Evolutionary conservation across 768 basidiomycete genomes (phyloP), one percentile per base, ranked within the genome.

Genomic region (Tubosaeta brunneosetosa): DNA sequence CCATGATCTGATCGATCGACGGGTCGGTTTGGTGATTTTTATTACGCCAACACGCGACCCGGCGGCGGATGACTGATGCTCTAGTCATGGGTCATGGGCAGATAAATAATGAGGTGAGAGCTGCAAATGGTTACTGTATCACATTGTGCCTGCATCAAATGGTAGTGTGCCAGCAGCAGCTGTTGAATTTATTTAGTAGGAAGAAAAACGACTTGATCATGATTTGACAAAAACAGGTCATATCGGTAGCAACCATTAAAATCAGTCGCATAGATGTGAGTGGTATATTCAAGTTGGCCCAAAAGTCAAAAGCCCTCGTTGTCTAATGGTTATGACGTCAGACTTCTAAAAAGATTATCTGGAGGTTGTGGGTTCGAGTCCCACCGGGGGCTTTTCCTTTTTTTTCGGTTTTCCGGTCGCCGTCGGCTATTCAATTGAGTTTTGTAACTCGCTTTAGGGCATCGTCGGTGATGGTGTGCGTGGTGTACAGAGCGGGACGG

Each of bases 281-380:
- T 43, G 48, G 47, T n/a, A 38, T 6, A n/a, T 49, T 40, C 22
- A 43, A n/a, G 29, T 6, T 4, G 1, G 2, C 0, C 0, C 2
- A 6, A 9, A 11, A 0, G 34, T n/a, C 4, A 27, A 44, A 63
- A 57, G 85, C 85, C 84, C 85, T 77, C 78, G 81, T 87, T 84
- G 85, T 86, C 84, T 87, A 86, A 87, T 87, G 85, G 85, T 75
- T 84, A 87, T 87, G 85, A 86, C 85, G 85, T 86, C 85, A 87
- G 85, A 87, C 85, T 87, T 87, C 85, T 87, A 84, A 52, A 80
- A 77, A 81, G 84, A 83, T 79, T 78, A 56, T 86, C 85, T 86
- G 85, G 83, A 86, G 85, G 84, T 80, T 87, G 84, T 81, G 84
- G 78, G 85, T 87, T 87, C 85, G 85, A 87, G 77, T 86, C 85